Base-by-base conservation (phyloP, 2,329 filamentous ascomycete species). In the Geosmithia morbida region DNA sequence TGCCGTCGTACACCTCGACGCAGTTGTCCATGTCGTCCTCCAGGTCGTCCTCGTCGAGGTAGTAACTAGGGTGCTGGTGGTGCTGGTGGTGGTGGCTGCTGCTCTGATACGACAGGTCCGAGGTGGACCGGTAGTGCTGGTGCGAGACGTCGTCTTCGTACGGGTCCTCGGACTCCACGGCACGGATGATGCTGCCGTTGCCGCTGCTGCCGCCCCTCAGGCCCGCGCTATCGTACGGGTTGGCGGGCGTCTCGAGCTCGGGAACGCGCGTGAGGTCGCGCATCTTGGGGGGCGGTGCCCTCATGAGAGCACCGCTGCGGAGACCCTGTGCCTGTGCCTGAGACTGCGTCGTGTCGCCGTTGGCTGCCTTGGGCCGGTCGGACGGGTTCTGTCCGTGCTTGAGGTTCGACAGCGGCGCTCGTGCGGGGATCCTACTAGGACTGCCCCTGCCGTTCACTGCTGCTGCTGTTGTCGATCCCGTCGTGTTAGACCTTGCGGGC, bases 221-320 rank as follows among this genome's bases (percentile, higher is more conserved):
- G 13, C 70, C 73, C 1, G 65, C 57, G 11, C 65, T 59, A 45
- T 69, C 70, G 56, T 75, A 77, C 6, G 66, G 66, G 52, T 71
- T 72, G 14, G 53, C 53, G 0, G 72, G 71, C 0, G 72, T 70
- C 50, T 73, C 70, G 17, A 79, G 64, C 46, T 75, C 71, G 2
- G 71, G 68, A 8, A 70, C 64, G 7, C 69, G 66, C 44, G 66
- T 59, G 46, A 96, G 72, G 41, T 94, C 87, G 53, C 90, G 81
- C 88, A 97, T 96, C 62, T 88, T 92, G 45, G 90, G 90, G 13
- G 89, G 89, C 37, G 87, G 87, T 1, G 82, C 82, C 51, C 80
- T 72, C 57, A 72, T 61, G 0, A 76, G 77, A 46, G 77, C 75
- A 22, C 72, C 75, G 20, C 69, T 66, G 16, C 75, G 71, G 48